These are phyloP conservation scores for Globisporangium emineosum DNA, from an alignment of 352 stramenopile species.

Conservation along the genomic window DNA sequence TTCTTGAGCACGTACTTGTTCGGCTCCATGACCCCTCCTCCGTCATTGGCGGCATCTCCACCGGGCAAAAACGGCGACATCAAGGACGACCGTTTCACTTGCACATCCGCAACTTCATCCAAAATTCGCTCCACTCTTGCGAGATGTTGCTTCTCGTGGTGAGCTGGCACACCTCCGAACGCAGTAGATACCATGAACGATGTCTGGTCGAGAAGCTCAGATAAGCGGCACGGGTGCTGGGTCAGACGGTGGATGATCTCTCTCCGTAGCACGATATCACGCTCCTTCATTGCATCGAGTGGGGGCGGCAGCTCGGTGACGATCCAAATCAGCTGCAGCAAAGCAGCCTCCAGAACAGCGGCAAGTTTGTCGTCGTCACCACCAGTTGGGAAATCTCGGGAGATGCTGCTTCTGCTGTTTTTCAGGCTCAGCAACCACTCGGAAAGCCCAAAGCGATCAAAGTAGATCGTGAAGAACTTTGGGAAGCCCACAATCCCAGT, in stretches of 20 bases:
- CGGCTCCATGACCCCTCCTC: slow-evolving; percentile 55
- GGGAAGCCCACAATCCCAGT: slow-evolving; percentile 52
- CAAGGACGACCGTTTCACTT: slow-evolving; percentile 40
- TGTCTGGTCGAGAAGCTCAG: slow-evolving; percentile 77
- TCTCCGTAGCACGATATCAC: slow-evolving; percentile 66
- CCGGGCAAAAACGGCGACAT: slow-evolving; percentile 29
- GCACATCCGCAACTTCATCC: slow-evolving; percentile 70
- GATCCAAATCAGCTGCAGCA: slow-evolving; percentile 86
- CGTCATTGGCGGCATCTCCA: slow-evolving; percentile 34
- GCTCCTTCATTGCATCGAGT: slow-evolving; percentile 52
- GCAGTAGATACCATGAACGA: slow-evolving; percentile 69
- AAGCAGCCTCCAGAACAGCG: slow-evolving; percentile 65
- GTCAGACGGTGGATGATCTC: slow-evolving; percentile 87
- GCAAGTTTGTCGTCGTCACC: slow-evolving; percentile 62
- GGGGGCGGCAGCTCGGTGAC: slow-evolving; percentile 79
- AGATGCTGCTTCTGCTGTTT: slow-evolving; percentile 47
- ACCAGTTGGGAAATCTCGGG: slow-evolving; percentile 25
- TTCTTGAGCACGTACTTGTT: slow-evolving; percentile 80
- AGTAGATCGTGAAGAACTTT: slow-evolving; percentile 77
- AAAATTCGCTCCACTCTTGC: slow-evolving; percentile 57
- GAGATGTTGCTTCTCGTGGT: slow-evolving; percentile 66
- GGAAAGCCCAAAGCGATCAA: slow-evolving; percentile 75
- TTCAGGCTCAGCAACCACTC: slow-evolving; percentile 69
- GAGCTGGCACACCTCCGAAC: slow-evolving; percentile 58
- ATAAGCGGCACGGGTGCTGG: slow-evolving; percentile 66